Evolutionary conservation across 2,329 filamentous ascomycete species (phyloP).

Genomic region (Trichoderma polysporum): DNA sequence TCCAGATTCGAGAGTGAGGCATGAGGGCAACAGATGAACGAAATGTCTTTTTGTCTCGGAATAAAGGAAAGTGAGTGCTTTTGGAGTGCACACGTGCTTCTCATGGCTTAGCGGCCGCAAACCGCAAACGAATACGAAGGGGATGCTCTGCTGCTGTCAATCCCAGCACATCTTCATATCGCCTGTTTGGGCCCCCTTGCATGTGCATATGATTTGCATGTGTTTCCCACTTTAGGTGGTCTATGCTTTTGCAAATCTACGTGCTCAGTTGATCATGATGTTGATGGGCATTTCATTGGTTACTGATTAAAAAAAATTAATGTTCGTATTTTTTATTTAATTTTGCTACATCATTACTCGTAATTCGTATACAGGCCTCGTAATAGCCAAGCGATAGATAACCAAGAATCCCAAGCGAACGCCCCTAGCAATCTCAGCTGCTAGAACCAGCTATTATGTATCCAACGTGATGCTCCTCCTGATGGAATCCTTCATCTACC

Average conservation of each 20-base stretch:
- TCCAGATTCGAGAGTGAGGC: not conserved
- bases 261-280: not conserved
- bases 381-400: not conserved
- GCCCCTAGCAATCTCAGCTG: not conserved
- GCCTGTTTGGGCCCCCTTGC: not conserved
- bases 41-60: not conserved
- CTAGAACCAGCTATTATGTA: not conserved
- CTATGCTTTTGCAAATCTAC: not conserved
- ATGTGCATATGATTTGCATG: not conserved
- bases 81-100: not conserved
- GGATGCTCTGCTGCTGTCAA: not conserved
- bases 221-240: not conserved
- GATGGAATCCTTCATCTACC: not conserved
- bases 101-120: not conserved
- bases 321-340: too few relatives aligned
- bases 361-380: not conserved
- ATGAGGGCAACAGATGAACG: not conserved
- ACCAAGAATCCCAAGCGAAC: not conserved
- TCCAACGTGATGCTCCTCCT: not conserved
- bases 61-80: not conserved
- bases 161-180: not conserved
- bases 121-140: conserved; percentile 8
- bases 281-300: not conserved
- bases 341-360: not conserved
- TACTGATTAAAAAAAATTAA: not conserved